Conservation (phyloP, 2,329 filamentous ascomycete genomes). For the Teratosphaeria pseudoeucalypti region DNA sequence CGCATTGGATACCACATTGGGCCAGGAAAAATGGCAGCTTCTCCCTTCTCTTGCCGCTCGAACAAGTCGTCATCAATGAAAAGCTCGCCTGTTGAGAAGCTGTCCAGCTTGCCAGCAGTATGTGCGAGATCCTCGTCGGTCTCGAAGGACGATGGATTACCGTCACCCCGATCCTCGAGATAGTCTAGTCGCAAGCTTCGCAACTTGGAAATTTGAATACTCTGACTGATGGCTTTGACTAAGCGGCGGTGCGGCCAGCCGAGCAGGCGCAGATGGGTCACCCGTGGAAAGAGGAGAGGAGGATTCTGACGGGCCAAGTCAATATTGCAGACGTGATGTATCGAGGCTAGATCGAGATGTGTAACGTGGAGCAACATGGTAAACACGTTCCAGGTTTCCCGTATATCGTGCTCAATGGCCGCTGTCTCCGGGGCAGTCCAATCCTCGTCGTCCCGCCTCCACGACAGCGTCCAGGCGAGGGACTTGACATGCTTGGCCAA, state of each 20-base stretch:
- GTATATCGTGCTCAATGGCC: background rate
- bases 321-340: constrained; percentile 2
- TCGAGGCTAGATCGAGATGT: constrained; percentile 5
- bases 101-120: background rate
- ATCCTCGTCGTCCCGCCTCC: constrained; percentile 1
- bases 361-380: constrained; percentile 3
- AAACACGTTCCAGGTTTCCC: constrained; percentile 6
- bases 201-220: constrained; percentile 3
- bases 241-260: constrained; percentile 7
- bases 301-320: constrained; percentile 2
- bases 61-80: constrained; percentile 2
- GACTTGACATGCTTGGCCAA: constrained; percentile 6
- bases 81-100: background rate
- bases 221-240: constrained; percentile 3
- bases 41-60: constrained; percentile 4
- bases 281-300: constrained; percentile 3
- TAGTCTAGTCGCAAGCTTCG: constrained; percentile 6
- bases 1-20: constrained; percentile 7
- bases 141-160: background rate
- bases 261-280: constrained; percentile 7
- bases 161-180: constrained; percentile 4
- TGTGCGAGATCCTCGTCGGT: background rate
- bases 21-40: constrained; percentile 4
- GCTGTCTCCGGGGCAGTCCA: background rate
- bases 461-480: constrained; percentile 7